Base-by-base conservation (phyloP, 2,329 filamentous ascomycete genomes). In the Monilinia fructigena region DNA sequence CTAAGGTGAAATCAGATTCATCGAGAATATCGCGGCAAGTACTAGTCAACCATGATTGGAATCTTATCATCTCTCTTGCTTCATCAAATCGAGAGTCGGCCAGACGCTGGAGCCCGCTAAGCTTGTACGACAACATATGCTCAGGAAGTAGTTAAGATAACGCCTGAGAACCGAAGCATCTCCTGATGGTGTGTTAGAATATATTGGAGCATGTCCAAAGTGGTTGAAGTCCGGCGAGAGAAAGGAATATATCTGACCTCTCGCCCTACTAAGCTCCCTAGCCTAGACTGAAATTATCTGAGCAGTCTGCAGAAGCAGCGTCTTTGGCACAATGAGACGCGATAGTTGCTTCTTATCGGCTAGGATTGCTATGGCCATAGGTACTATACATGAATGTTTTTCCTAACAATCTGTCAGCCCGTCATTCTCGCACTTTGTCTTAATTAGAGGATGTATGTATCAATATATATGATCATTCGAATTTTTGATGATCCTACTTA, bases 81-180 rank as follows among this genome's bases (percentile, higher is more conserved):
- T 82, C 75, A 0, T 70, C 54, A 0, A 78, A 54, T 2, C 75
- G 74, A 0, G 70, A 73, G 45, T 82, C 79, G 0, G 77, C 79
- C 1, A 84, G 71, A 16, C 77, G 77, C 63, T 86, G 82, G 0
- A 82, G 67, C 0, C 82, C 82, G 61, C 80, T 82, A 0, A 86
- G 75, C 63, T 79, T 80, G 71, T 85, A 85, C 0, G 84, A 86
- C 4, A 87, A 71, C 1, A 83, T 74, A 70, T 86, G 82, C 66
- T 87, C 84, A 0, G 84, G 84, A 3, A 3, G 83, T 76, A 0
- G 79, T 74, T 0, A 86, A 68, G 1, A 86, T 75, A 3, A 86
- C 71, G 2, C 83, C 83, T 0, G 74, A 74, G 0, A 54, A 66
- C 2, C 72, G 66, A 26, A 75, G 70, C 11, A 79, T 77, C 0